Evolutionary conservation across 1,139 yeast species (phyloP).

Genomic region (Kurtzmaniella quercitrusa): DNA sequence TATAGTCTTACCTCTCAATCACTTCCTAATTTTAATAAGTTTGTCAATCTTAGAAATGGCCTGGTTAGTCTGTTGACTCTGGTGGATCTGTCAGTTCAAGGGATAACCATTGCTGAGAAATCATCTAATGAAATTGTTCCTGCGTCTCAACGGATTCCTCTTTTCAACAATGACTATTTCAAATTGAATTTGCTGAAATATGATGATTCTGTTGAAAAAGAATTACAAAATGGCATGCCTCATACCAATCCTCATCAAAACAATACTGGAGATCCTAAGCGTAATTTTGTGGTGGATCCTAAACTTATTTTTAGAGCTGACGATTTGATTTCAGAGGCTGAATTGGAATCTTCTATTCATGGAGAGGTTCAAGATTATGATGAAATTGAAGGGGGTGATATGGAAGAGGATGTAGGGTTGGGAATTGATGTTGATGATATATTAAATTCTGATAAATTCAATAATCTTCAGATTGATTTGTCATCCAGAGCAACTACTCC

Average conservation of each 20-base stretch:
- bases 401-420: constrained; percentile 36
- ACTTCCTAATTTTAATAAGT: background rate
- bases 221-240: constrained; percentile 3
- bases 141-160: constrained; percentile 27
- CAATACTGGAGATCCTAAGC: constrained; percentile 18
- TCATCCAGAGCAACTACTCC: background rate
- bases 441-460: constrained; percentile 39
- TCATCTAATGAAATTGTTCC: constrained; percentile 5
- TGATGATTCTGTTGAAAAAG: constrained; percentile 23
- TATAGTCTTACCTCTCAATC: constrained; percentile 14
- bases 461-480: constrained; percentile 22
- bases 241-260: constrained; percentile 9
- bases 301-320: constrained; percentile 37
- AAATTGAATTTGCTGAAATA: constrained; percentile 32
- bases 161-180: constrained; percentile 36
- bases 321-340: constrained; percentile 34
- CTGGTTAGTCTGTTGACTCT: constrained; percentile 1
- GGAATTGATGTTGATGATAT: constrained; percentile 47
- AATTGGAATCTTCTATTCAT: constrained; percentile 19
- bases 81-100: constrained; percentile 3
- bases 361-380: constrained; percentile 15
- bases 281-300: constrained; percentile 27
- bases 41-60: background rate
- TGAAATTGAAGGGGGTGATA: constrained; percentile 28
- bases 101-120: background rate